A percentile compares a stretch with the other conserved stretches of the same genome.
Evolutionary conservation across 768 basidiomycete genomes (phyloP).

Genomic region (Amanita pallidorosea): DNA sequence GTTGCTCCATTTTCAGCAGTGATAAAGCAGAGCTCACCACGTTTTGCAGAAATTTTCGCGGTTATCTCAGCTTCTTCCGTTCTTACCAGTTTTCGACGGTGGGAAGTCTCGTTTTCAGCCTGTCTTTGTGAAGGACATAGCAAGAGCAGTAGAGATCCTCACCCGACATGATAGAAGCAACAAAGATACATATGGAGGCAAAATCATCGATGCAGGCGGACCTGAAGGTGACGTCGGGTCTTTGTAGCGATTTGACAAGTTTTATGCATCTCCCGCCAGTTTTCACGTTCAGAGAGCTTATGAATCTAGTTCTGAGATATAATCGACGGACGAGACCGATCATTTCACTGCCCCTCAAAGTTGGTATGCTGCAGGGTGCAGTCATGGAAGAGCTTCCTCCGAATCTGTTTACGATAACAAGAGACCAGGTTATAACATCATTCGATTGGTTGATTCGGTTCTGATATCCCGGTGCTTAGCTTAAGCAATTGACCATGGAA

Average conservation of each 20-base stretch:
- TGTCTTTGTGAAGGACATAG: conserved; percentile 63
- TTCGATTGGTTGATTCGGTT: not conserved
- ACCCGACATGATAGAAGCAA: conserved; percentile 32
- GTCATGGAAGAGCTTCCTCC: conserved; percentile 53
- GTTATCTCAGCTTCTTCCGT: conserved; percentile 49
- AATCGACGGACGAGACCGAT: conserved; percentile 44
- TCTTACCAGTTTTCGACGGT: conserved; percentile 71
- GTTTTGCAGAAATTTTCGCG: conserved; percentile 45
- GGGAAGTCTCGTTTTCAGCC: conserved; percentile 61
- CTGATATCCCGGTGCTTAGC: conserved; percentile 23
- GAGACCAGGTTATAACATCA: conserved; percentile 43
- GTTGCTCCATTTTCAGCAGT: conserved; percentile 25
- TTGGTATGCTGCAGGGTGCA: conserved; percentile 56
- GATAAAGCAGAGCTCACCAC: not conserved
- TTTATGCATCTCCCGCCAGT: conserved; percentile 24
- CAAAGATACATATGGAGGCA: conserved; percentile 36
- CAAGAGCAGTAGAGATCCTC: conserved; percentile 47
- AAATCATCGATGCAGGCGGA: conserved; percentile 34
- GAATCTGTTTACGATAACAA: conserved; percentile 59
- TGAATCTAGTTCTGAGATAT: conserved; percentile 50
- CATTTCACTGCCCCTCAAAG: conserved; percentile 48
- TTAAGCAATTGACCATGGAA: conserved; percentile 55
- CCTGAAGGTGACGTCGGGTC: conserved; percentile 19
- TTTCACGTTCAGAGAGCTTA: conserved; percentile 56
- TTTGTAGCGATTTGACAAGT: not conserved